Evolutionary conservation across 2,329 filamentous ascomycete genomes (phyloP).

Genomic region (Phialocephala sp.): DNA sequence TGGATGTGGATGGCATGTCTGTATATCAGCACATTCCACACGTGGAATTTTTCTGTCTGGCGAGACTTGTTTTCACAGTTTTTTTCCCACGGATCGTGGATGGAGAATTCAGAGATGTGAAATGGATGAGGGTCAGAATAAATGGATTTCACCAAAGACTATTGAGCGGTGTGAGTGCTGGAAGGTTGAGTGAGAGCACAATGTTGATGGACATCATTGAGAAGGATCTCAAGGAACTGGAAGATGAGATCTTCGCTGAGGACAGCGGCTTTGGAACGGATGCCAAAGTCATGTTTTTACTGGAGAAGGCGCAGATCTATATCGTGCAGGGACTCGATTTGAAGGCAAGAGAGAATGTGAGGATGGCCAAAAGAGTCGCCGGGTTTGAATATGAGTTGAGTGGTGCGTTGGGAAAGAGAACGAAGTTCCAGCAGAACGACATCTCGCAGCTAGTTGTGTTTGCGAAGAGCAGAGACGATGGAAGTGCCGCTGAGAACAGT

Average conservation of each 20-base stretch:
- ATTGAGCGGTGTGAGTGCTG: slow-evolving; percentile 46
- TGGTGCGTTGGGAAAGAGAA: slow-evolving; percentile 84
- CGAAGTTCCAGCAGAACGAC: slow-evolving; percentile 78
- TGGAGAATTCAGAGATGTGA: slow-evolving; percentile 37
- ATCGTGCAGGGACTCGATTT: slow-evolving; percentile 83
- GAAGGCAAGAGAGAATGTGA: slow-evolving; percentile 74
- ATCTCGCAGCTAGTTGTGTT: slow-evolving; percentile 90
- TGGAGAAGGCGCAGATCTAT: slow-evolving; percentile 84
- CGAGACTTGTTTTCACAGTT: slow-evolving; percentile 55
- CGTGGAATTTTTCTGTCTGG: slow-evolving; percentile 82
- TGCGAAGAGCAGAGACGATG: slow-evolving; percentile 68
- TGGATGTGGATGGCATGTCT: slow-evolving; percentile 84
- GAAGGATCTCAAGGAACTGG: slow-evolving; percentile 58
- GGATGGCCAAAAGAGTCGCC: slow-evolving; percentile 68
- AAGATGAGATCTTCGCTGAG: slow-evolving; percentile 47
- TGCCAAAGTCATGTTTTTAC: slow-evolving; percentile 71
- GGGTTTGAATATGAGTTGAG: slow-evolving; percentile 82
- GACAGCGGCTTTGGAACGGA: slow-evolving; percentile 49
- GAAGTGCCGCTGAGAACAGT: slow-evolving; percentile 28
- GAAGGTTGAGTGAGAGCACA: slow-evolving; percentile 58
- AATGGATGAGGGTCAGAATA: slow-evolving; percentile 65
- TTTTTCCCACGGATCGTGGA: slow-evolving; percentile 40
- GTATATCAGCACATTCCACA: slow-evolving; percentile 85
- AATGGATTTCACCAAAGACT: slow-evolving; percentile 76
- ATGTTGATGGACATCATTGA: slow-evolving; percentile 66